Base-by-base conservation (phyloP, 2,329 filamentous ascomycete species). In the Ophiostoma himal-ulmi region DNA sequence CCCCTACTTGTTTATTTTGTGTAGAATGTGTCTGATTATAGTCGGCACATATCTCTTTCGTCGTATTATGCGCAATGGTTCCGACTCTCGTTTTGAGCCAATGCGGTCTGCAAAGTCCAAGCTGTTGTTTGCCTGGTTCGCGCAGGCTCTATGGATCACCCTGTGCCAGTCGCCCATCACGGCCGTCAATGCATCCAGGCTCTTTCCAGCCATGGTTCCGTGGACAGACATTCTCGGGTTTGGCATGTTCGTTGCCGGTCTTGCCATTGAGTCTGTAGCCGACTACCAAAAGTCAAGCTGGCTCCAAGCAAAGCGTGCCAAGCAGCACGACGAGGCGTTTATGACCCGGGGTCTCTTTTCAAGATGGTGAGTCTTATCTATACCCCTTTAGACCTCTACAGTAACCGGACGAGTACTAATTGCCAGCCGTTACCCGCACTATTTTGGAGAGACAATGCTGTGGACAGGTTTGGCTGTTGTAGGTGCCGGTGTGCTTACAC, bases 401-500 rank as follows among this genome's bases (percentile, higher is more conserved):
- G 14, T 13, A 8, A 54, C 22, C 20, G 10, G 14, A 22, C 17
- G 8, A 22, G 7, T 7, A 54, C 48, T 54, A 10, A 57, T 10
- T 57, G 22, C 3, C 76, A 85, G 82, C 67, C 80, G 87, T 72
- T 87, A 90, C 78, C 89, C 89, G 0, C 90, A 91, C 75, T 91
- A 91, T 80, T 90, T 91, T 76, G 89, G 89, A n/a, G 89, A 91
- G 77, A 83, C 82, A 37, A 89, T 86, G 13, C 80, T 92, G 41
- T 92, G 89, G 89, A 87, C 85, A 0, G 89, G 89, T 1, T 85
- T 91, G 71, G 88, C 89, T 0, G 84, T 86, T 5, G 79, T 82
- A 0, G 83, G 86, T 0, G 86, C 84, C 0, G 87, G 88, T 0
- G 80, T 87, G 0, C 79, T 92, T 67, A 78, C 65, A 81, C 85